Percentiles rank a stretch among this genome's conserved stretches.
phyloP scores from a whole-genome alignment of 2,329 filamentous ascomycete genomes.

The Paraphaeosphaeria minitans region DNA sequence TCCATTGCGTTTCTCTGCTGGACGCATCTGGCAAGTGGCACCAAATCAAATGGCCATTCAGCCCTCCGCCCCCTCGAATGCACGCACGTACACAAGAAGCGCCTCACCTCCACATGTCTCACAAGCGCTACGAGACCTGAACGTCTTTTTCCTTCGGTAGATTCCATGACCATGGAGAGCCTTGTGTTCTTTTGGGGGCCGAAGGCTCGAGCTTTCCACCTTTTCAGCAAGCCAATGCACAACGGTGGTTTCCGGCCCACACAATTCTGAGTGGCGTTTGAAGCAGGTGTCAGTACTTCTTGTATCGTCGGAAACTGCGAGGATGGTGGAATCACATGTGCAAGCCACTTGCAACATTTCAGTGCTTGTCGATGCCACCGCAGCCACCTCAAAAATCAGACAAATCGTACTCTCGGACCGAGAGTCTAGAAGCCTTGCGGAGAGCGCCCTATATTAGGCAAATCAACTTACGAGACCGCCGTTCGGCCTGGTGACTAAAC shows the following conservation, averaged over 20 bases:
- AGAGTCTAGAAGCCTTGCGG: constrained; percentile 1
- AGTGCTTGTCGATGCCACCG: not conserved
- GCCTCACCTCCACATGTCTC: not conserved
- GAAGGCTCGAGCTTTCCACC: not conserved
- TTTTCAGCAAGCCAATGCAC: constrained; percentile 4
- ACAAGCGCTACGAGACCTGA: not conserved
- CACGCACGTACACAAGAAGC: not conserved
- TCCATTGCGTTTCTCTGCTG: too few species aligned
- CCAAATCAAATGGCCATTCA: too few species aligned
- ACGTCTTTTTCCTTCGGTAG: not conserved
- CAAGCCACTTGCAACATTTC: not conserved
- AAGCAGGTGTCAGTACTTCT: not conserved
- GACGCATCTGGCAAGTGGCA: too few species aligned
- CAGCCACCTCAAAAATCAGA: not conserved
- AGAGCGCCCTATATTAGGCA: not conserved
- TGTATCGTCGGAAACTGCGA: not conserved
- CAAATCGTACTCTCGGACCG: not conserved
- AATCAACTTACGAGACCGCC: not conserved
- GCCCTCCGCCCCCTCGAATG: too few species aligned
- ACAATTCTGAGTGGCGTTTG: not conserved
- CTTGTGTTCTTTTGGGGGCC: not conserved
- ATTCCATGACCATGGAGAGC: not conserved
- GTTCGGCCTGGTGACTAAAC: constrained; percentile 6
- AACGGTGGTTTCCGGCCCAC: not conserved
- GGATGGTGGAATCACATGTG: not conserved